Base-by-base conservation (phyloP, 108 stramenopile genomes). In the Schizochytrium sp. region DNA sequence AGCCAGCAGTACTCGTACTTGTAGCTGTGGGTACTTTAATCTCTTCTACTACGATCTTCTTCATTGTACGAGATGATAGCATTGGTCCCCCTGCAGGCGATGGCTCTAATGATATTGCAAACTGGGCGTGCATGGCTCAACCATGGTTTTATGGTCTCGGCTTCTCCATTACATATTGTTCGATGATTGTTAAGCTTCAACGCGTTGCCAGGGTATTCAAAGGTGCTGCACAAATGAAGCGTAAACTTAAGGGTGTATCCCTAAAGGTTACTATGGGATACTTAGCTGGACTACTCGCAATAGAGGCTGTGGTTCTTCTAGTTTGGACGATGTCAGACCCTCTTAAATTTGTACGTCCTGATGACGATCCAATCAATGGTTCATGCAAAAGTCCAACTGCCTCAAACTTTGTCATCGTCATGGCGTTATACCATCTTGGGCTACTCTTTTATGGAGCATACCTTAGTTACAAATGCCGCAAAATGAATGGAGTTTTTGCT, bases 151-250 rank as follows among this genome's bases (percentile, higher is more conserved):
- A 83, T 2, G 76, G 76, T 42, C 50, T 83, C 53, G 76, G 76
- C 0, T 83, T 83, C 28, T 47, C 76, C 45, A 83, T 55, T 1
- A 83, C 47, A 5, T 55, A 55, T 10, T 49, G 76, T 53, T 55
- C 76, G n/a, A 55, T 83, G 76, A 83, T 83, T 28, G 76, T 55
- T n/a, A 83, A 83, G 76, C 76, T 83, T n/a, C 47, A n/a, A 17
- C 76, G 76, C 28, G 76, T 55, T 8, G 76, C 76, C 3, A 83
- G 40, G 76, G 76, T 83, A 53, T 83, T 83, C 64, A 69, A 69
- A 44, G 44, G 64, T 44, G 64, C 64, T 38, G 64, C 64, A 7
- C 5, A 12, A 44, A 38, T 69, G 12, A 69, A 69, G 44, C 28
- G 28, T 28, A 69, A 15, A 44, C 42, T 44, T 44, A 69, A 69